These are phyloP conservation scores for Zymoseptoria crescenta DNA, from an alignment of 2,329 filamentous ascomycete genomes.

Conservation along the genomic window DNA sequence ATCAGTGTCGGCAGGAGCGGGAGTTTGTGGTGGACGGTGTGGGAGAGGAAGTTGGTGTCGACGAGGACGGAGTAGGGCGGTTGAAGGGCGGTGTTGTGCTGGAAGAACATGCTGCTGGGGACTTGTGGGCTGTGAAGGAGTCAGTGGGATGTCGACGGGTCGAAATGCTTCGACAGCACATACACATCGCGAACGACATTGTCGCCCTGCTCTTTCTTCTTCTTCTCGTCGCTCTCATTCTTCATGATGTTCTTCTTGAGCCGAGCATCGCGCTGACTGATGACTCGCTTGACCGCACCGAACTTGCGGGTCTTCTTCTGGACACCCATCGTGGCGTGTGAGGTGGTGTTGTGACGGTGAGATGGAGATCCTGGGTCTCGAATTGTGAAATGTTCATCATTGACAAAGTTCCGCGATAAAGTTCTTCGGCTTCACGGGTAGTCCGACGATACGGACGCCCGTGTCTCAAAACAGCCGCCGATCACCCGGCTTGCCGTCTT, in stretches of 20 bases:
- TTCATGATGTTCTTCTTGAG: constrained; percentile 74
- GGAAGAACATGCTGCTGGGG: constrained; percentile 65
- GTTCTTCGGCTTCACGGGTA: not conserved
- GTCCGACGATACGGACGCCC: not conserved
- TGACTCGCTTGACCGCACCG: constrained; percentile 72
- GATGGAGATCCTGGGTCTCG: not conserved
- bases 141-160: not conserved
- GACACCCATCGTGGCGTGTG: constrained; percentile 60
- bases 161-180: constrained; percentile 14
- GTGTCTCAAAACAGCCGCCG: not conserved
- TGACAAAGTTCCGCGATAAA: not conserved
- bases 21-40: constrained; percentile 85
- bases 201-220: constrained; percentile 47
- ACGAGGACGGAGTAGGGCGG: constrained; percentile 71
- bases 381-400: not conserved
- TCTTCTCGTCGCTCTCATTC: constrained; percentile 50
- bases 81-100: constrained; percentile 76
- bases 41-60: constrained; percentile 84
- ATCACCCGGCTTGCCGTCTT: not conserved
- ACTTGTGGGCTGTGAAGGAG: constrained; percentile 26
- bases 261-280: constrained; percentile 71
- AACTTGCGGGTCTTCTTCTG: constrained; percentile 91
- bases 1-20: constrained; percentile 82
- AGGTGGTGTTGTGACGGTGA: not conserved
- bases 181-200: constrained; percentile 68